phyloP scores from a whole-genome alignment of 345 rosid species.

The Melaleuca alternifolia region DNA sequence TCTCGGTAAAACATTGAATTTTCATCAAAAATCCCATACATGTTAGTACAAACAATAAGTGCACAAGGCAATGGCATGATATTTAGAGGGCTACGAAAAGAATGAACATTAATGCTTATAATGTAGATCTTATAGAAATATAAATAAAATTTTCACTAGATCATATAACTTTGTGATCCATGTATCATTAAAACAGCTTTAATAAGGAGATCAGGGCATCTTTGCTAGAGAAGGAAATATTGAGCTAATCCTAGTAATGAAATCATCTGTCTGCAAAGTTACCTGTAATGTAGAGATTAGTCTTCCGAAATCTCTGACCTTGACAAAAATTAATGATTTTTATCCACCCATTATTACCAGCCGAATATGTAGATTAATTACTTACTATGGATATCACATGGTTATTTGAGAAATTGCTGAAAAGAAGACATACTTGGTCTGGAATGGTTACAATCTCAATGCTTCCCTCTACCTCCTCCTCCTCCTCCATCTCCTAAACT shows the following conservation, averaged over 20 bases:
- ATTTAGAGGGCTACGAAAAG: background rate
- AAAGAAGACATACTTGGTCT: background rate
- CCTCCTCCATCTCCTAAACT: background rate
- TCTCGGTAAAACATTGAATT: background rate
- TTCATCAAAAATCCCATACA: background rate
- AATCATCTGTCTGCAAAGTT: background rate
- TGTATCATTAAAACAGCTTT: background rate
- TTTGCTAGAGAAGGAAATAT: background rate
- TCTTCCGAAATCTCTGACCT: background rate
- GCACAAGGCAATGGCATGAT: background rate
- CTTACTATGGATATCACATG: background rate
- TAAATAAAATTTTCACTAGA: background rate
- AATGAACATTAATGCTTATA: background rate
- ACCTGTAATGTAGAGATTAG: background rate
- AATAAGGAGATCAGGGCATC: background rate
- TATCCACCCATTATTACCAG: background rate
- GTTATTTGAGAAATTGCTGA: background rate
- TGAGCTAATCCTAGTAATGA: background rate
- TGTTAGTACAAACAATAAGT: background rate
- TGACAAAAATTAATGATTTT: background rate
- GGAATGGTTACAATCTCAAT: background rate
- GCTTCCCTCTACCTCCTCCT: background rate
- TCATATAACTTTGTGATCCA: background rate
- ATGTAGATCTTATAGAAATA: background rate
- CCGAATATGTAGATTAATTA: background rate